phyloP scores from a whole-genome alignment of 2,329 filamentous ascomycete genomes.

The Talaromyces sp. region DNA sequence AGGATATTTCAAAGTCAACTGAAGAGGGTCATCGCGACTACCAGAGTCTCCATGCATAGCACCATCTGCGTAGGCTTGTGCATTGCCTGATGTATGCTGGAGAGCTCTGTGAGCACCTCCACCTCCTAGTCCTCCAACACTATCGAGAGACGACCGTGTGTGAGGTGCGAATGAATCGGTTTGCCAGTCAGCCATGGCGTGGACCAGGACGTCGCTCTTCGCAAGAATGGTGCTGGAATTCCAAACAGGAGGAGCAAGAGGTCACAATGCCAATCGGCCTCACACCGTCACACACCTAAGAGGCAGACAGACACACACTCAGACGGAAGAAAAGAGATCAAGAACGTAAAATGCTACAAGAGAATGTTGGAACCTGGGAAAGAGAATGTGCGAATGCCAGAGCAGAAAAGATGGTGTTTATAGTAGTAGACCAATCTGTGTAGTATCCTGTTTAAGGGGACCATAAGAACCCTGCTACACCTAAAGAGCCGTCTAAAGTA shows the following conservation, averaged over 20 bases:
- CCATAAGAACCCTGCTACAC: constrained; percentile 34
- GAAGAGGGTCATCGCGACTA: constrained; percentile 34
- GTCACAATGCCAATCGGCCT: constrained; percentile 37
- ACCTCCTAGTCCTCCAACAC: constrained; percentile 32
- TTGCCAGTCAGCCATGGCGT: constrained; percentile 42
- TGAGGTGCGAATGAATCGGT: constrained; percentile 37
- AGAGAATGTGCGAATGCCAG: constrained; percentile 39
- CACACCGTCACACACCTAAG: constrained; percentile 29
- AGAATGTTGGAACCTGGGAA: constrained; percentile 43
- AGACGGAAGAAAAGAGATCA: constrained; percentile 28
- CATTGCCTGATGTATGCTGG: constrained; percentile 44
- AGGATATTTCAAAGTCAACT: constrained; percentile 37
- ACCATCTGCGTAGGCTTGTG: constrained; percentile 38
- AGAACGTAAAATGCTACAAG: constrained; percentile 38
- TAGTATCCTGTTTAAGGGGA: constrained; percentile 27
- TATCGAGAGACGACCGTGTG: constrained; percentile 33
- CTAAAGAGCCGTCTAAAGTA: constrained; percentile 31
- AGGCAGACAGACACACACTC: constrained; percentile 25
- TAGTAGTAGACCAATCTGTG: constrained; percentile 34
- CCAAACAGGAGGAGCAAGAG: constrained; percentile 31
- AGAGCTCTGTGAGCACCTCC: constrained; percentile 36
- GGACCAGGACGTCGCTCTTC: constrained; percentile 34
- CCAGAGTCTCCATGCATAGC: constrained; percentile 28
- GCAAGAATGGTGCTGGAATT: constrained; percentile 40
- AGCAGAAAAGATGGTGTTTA: constrained; percentile 43